Evolutionary conservation across 106 monocot species (phyloP), one percentile per base, ranked within the genome.

Genomic region (Gastrodia elata): DNA sequence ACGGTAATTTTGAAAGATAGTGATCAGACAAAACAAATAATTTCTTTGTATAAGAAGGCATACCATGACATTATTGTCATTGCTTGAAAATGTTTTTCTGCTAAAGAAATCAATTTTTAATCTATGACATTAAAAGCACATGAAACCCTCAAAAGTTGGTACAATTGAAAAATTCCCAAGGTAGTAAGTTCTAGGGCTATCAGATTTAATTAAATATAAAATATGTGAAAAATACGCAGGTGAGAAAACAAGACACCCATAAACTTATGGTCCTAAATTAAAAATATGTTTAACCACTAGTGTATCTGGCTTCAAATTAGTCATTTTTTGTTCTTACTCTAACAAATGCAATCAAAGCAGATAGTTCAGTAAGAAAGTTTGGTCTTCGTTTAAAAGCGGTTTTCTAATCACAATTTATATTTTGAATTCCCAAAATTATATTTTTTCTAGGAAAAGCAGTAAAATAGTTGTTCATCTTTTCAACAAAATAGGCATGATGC

Each of bases 11-110:
- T 46, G 10, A 27, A 26, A 25, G 2, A 2, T 61, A 33, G 61
- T 61, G 30, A 30, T 61, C 61, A 61, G 30, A 32, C 9, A 61
- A 61, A 61, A 61, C 61, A 61, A 61, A 61, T 32, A 61, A 13
- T 32, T 13, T 61, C 61, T 32, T 61, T 33, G 32, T 61, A 61
- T 8, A 61, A 61, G 32, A 61, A 61, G 61, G 30, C 13, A 61
- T 32, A 32, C 61, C 27, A 61, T 61, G 10, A 61, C 32, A 61
- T 27, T 32, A 61, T 61, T 61, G 9, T 32, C 59, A 11, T 59
- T 32, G 61, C 28, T 61, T 27, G 32, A 14, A 61, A 61, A 11
- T 11, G 0, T 11, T 61, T 32, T 61, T 32, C 30, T 61, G 13
- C 61, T 32, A 61, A 61, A 61, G 32, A 61, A 32, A 61, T 61